Percentiles rank a stretch among this genome's conserved stretches.
These are phyloP conservation scores for Tricladium varicosporioides DNA, from an alignment of 2,329 filamentous ascomycete species.

Conservation along the genomic window DNA sequence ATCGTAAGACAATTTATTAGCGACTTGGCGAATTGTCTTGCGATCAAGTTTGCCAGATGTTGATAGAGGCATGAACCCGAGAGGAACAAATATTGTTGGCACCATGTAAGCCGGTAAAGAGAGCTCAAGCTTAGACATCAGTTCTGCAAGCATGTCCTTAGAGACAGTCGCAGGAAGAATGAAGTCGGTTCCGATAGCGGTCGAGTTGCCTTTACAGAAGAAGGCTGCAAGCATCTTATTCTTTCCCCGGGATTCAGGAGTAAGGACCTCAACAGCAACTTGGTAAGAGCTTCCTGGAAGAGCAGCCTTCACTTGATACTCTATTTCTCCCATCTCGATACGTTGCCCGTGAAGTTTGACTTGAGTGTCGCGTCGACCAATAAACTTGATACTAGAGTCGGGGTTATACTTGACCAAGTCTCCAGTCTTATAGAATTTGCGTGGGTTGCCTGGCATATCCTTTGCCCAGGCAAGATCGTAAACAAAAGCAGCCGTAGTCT, in stretches of 20 bases:
- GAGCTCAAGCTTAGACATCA: not conserved
- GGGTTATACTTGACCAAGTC: conserved; percentile 50
- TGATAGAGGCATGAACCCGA: too few relatives aligned
- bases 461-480: not conserved
- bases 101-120: too few relatives aligned
- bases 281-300: not conserved
- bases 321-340: conserved; percentile 73
- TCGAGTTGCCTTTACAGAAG: not conserved
- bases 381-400: conserved; percentile 64
- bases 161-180: not conserved
- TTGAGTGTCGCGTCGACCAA: conserved; percentile 74
- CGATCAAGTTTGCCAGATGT: too few relatives aligned
- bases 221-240: not conserved
- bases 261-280: not conserved
- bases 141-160: not conserved
- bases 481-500: not conserved
- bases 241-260: not conserved
- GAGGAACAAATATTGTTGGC: too few relatives aligned
- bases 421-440: not conserved
- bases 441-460: not conserved
- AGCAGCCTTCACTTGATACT: conserved; percentile 34
- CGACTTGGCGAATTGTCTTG: too few relatives aligned
- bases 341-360: conserved; percentile 81
- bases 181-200: not conserved
- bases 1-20: too few relatives aligned